Percentiles rank a stretch among this genome's conserved stretches.
These are phyloP conservation scores for Aristolochia californica DNA, from an alignment of 164 flowering plant species.

Conservation along the genomic window DNA sequence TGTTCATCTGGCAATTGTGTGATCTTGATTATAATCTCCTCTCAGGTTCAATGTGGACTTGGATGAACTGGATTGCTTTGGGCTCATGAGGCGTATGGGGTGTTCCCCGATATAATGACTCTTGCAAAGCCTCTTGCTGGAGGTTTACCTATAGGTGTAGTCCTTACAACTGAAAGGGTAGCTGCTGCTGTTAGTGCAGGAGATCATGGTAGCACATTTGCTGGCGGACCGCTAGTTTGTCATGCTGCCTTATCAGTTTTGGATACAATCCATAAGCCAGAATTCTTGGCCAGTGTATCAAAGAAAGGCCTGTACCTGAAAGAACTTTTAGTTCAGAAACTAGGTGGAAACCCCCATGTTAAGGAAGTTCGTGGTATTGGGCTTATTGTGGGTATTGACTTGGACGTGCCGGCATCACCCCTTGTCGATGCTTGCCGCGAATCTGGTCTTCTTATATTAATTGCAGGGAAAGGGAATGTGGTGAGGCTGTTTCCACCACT, in stretches of 20 bases:
- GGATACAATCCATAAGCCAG: slow-evolving; percentile 54
- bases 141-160: slow-evolving; percentile 89
- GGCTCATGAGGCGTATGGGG: slow-evolving; percentile 74
- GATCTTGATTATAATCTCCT: neutral
- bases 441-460: slow-evolving; percentile 66
- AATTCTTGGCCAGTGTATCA: slow-evolving; percentile 49
- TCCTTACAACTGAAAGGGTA: slow-evolving; percentile 56
- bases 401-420: slow-evolving; percentile 65
- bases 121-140: slow-evolving; percentile 93
- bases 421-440: slow-evolving; percentile 70
- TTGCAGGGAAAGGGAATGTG: slow-evolving; percentile 85
- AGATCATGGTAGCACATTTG: slow-evolving; percentile 92
- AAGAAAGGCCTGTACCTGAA: slow-evolving; percentile 55
- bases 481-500: slow-evolving; percentile 88
- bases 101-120: slow-evolving; percentile 85
- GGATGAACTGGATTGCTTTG: slow-evolving; percentile 77
- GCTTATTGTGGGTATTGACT: slow-evolving; percentile 69
- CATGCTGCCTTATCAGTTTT: slow-evolving; percentile 53
- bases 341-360: slow-evolving; percentile 56
- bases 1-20: neutral
- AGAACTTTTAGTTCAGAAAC: slow-evolving; percentile 30
- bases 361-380: slow-evolving; percentile 72
- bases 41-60: slow-evolving; percentile 83
- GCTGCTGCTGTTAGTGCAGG: slow-evolving; percentile 51
- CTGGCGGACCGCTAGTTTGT: slow-evolving; percentile 68